These are phyloP conservation scores for Magnolia changhungtana DNA, from an alignment of 164 flowering plant genomes.

Conservation along the genomic window DNA sequence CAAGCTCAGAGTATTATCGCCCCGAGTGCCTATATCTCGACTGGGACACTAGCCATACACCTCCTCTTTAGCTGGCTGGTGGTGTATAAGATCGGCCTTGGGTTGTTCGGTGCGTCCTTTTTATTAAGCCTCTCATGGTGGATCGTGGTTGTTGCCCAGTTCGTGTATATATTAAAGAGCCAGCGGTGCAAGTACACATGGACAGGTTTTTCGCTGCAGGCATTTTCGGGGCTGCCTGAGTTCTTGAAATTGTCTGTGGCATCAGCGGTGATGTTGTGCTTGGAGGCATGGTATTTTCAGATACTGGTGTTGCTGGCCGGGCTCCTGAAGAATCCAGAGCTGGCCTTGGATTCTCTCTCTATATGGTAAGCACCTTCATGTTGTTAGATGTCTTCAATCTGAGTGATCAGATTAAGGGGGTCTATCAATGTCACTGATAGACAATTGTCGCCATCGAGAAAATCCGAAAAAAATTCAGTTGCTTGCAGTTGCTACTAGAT, in stretches of 20 bases:
- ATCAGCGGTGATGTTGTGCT: conserved; percentile 68
- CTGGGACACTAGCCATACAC: conserved; percentile 33
- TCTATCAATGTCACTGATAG: too few species aligned
- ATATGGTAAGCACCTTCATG: conserved; percentile 36
- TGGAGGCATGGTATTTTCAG: conserved; percentile 73
- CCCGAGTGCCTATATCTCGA: conserved; percentile 49
- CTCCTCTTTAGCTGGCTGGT: conserved; percentile 37
- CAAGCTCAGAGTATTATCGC: conserved; percentile 40
- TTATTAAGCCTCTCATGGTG: conserved; percentile 43
- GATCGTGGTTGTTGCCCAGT: conserved; percentile 45
- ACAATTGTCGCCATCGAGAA: too few species aligned
- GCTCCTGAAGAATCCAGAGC: conserved; percentile 49
- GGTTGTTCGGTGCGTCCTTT: conserved; percentile 13
- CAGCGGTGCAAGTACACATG: conserved; percentile 39
- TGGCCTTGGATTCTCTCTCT: conserved; percentile 58
- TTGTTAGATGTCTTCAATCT: too few species aligned
- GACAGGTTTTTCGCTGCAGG: conserved; percentile 38
- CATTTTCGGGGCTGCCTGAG: conserved; percentile 45
- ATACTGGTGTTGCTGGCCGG: conserved; percentile 58
- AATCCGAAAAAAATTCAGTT: too few species aligned
- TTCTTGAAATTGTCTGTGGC: conserved; percentile 56
- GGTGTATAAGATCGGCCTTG: conserved; percentile 33
- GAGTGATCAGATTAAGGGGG: too few species aligned
- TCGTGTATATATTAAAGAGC: conserved; percentile 37
- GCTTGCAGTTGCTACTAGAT: too few species aligned